phyloP scores from a whole-genome alignment of 2,329 filamentous ascomycete genomes.

The Massarina eburnea region DNA sequence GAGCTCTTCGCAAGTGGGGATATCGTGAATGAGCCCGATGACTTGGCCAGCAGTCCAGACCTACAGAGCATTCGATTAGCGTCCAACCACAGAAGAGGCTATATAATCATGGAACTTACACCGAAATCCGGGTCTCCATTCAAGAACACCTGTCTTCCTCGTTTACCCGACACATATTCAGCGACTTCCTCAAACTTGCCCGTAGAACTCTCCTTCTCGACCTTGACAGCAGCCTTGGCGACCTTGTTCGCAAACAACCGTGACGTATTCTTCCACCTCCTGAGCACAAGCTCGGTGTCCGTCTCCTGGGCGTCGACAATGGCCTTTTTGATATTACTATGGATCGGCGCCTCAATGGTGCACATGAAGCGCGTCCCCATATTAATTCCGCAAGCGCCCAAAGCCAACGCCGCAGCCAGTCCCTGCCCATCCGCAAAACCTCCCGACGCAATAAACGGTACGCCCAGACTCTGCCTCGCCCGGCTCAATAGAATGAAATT shows the following conservation, averaged over 20 bases:
- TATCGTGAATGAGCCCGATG: slow-evolving; percentile 63
- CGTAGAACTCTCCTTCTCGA: slow-evolving; percentile 79
- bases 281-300: slow-evolving; percentile 83
- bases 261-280: slow-evolving; percentile 91
- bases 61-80: slow-evolving; percentile 48
- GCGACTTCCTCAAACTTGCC: slow-evolving; percentile 90
- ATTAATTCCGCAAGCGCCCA: slow-evolving; percentile 93
- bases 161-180: slow-evolving; percentile 83
- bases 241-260: slow-evolving; percentile 91
- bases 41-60: slow-evolving; percentile 98
- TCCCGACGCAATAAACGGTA: slow-evolving; percentile 94
- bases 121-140: slow-evolving; percentile 90
- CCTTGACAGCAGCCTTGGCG: slow-evolving; percentile 73
- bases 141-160: slow-evolving; percentile 86
- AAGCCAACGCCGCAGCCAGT: slow-evolving; percentile 82
- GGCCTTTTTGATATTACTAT: slow-evolving; percentile 88
- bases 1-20: slow-evolving; percentile 52
- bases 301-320: slow-evolving; percentile 89
- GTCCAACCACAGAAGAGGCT: background rate
- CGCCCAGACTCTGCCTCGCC: slow-evolving; percentile 77
- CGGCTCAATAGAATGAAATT: slow-evolving; percentile 86
- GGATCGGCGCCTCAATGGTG: slow-evolving; percentile 89
- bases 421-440: slow-evolving; percentile 95
- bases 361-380: slow-evolving; percentile 99
- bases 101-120: slow-evolving; percentile 23